Evolutionary conservation across 495 filamentous ascomycete species (phyloP), one percentile per base, ranked within the genome.

Genomic region (Penicillium crystallinum): DNA sequence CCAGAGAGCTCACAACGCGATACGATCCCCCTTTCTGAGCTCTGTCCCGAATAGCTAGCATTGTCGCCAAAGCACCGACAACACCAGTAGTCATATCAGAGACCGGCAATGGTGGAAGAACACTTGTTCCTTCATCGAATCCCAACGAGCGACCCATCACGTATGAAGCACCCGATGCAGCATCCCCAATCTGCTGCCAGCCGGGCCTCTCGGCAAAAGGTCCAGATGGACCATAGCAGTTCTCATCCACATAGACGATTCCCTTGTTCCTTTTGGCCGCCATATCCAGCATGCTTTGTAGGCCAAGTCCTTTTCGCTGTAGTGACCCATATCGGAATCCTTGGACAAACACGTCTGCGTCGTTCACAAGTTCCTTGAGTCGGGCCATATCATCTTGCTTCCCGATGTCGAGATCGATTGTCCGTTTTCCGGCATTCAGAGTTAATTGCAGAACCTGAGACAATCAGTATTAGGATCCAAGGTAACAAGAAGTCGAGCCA

Each of bases 91-190:
- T 79, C 69, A 89, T 88, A 62, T 88, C 85, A 19, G 80, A 85
- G 65, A 86, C 83, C 12, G 85, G 86, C 53, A 88, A 84, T 0
- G 82, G 83, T 35, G 84, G 85, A 1, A 88, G 77, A 18, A 88
- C 77, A 58, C 77, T 77, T 3, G 68, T 59, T 6, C 84, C 84
- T 56, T 87, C 83, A 10, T 73, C 73, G 76, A 77, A 84, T 4
- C 84, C 83, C 10, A 84, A 72, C 15, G 70, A 73, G 7, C 72
- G 43, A 6, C 48, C 56, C 40, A 50, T 62, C 15, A 59, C 52
- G 23, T 48, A 59, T 6, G 52, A 62, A 2, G 49, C 45, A 14
- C 56, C 53, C 4, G 59, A 62, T 9, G 56, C 70, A 49, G 71
- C 64, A 18, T 77, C 75, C 15, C 69, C 70, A 38, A 79, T 76